phyloP scores from a whole-genome alignment of 2,329 filamentous ascomycete genomes.

The Albophoma yamanashiensis region DNA sequence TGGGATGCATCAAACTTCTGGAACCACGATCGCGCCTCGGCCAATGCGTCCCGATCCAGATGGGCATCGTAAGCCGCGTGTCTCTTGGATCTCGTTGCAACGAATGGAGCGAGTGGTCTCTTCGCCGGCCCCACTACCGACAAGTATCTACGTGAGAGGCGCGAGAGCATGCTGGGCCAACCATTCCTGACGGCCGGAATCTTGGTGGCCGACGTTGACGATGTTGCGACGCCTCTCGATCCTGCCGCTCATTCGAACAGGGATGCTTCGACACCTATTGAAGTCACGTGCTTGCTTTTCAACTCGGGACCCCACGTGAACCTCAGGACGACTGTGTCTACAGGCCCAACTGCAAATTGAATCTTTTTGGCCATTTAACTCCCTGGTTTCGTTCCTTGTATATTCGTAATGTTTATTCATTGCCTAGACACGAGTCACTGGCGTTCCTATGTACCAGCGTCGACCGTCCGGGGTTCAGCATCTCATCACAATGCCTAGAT shows the following conservation, averaged over 20 bases:
- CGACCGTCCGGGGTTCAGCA: neutral
- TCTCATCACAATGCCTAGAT: neutral
- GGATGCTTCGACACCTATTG: neutral
- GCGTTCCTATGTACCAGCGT: neutral
- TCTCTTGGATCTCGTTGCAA: conserved; percentile 17
- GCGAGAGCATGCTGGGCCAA: neutral
- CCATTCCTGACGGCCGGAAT: neutral
- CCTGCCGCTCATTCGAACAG: neutral
- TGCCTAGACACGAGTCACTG: neutral
- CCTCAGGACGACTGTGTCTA: neutral
- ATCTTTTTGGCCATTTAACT: neutral
- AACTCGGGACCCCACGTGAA: neutral
- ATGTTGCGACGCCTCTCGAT: neutral
- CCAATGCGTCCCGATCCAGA: conserved; percentile 38
- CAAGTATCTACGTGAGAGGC: neutral
- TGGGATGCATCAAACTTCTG: conserved; percentile 28
- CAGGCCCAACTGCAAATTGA: neutral
- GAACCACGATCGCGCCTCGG: conserved; percentile 42
- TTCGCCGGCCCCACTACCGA: neutral
- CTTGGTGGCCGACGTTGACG: neutral
- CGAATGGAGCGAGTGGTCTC: neutral
- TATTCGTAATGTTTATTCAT: neutral
- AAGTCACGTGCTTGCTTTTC: neutral
- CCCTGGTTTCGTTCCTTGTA: too few species aligned
- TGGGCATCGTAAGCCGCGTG: conserved; percentile 38